phyloP scores from a whole-genome alignment of 345 rosid genomes.

The Odontarrhena argentea region DNA sequence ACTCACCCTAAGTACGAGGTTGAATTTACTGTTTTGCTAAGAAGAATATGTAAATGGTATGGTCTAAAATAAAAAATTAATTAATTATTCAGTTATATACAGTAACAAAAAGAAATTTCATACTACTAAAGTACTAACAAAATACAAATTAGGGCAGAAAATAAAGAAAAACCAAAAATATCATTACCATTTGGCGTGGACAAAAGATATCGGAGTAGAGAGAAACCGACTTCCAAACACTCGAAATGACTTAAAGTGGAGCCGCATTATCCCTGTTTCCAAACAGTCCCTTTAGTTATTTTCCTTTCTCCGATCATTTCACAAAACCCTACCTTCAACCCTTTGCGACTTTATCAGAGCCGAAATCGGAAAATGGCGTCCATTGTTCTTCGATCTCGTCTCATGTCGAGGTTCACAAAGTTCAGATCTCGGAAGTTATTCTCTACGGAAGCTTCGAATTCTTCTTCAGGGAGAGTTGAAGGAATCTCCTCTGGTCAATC shows the following conservation, averaged over 20 bases:
- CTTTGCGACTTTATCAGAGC: background rate
- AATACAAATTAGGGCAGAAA: conserved; percentile 1
- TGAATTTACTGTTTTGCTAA: too few relatives aligned
- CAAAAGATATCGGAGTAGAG: conserved; percentile 4
- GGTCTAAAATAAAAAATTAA: too few relatives aligned
- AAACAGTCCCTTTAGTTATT: conserved; percentile 14
- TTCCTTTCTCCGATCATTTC: conserved; percentile 29
- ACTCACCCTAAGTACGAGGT: too few relatives aligned
- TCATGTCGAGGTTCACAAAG: conserved; percentile 35
- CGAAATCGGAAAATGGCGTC: conserved; percentile 53
- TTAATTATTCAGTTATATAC: too few relatives aligned
- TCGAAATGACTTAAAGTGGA: background rate
- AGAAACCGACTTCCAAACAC: conserved; percentile 43
- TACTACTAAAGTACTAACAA: background rate
- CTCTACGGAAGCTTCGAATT: conserved; percentile 48
- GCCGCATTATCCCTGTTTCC: conserved; percentile 20
- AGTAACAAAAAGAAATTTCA: too few relatives aligned
- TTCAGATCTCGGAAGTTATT: conserved; percentile 32
- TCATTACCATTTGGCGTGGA: background rate
- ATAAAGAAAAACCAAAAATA: background rate
- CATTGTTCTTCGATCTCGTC: conserved; percentile 56
- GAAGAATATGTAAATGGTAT: too few relatives aligned
- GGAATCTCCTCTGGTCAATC: conserved; percentile 51
- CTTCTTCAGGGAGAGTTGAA: conserved; percentile 42
- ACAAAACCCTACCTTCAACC: conserved; percentile 44